Evolutionary conservation across 169 alveolate genomes (phyloP).

Genomic region (Prorocentrum cordatum): DNA sequence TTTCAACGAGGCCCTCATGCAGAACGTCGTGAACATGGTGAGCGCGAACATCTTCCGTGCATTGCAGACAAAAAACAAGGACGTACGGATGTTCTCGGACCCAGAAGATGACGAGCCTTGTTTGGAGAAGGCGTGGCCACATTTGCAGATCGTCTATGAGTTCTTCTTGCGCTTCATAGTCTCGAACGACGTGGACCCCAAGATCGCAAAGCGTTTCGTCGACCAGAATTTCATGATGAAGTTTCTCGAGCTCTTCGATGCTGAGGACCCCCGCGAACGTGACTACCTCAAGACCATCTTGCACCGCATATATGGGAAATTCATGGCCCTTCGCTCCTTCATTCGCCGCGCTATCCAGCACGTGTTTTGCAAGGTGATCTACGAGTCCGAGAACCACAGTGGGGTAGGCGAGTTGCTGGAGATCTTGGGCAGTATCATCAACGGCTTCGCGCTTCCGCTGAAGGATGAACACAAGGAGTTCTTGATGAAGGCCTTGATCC

Average conservation of each 20-base stretch:
- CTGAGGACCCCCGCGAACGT: constrained; percentile 93
- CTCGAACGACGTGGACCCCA: constrained; percentile 81
- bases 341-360: constrained; percentile 93
- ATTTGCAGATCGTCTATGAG: constrained; percentile 81
- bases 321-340: constrained; percentile 77
- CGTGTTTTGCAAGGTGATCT: constrained; percentile 85
- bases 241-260: constrained; percentile 81
- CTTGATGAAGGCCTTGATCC: constrained; percentile 83
- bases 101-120: constrained; percentile 78
- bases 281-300: constrained; percentile 91
- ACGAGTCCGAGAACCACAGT: constrained; percentile 88
- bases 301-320: constrained; percentile 85
- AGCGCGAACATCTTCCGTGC: constrained; percentile 78
- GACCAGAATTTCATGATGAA: constrained; percentile 25
- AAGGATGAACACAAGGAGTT: constrained; percentile 94
- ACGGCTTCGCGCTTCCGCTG: constrained; percentile 96
- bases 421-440: constrained; percentile 88
- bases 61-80: constrained; percentile 51
- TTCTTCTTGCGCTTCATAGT: constrained; percentile 81
- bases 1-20: constrained; percentile 75
- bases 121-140: constrained; percentile 82
- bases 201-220: constrained; percentile 78
- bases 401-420: constrained; percentile 92
- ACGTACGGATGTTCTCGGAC: background rate
- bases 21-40: constrained; percentile 79